phyloP scores from a whole-genome alignment of 805 yeast species.

The Monosporozyma solicola region DNA sequence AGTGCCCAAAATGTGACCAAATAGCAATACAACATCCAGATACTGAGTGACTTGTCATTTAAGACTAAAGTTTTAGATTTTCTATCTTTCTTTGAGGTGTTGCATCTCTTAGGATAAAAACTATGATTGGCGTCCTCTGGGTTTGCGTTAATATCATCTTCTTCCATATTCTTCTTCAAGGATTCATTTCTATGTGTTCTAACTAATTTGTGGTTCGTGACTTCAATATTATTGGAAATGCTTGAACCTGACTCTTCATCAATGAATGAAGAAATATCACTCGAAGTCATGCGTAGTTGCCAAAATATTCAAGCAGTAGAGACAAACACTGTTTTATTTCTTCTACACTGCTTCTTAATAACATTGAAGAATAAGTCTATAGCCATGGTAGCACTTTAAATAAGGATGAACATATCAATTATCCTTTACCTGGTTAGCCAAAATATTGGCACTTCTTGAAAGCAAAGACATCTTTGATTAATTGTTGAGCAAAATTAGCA shows the following conservation, averaged over 20 bases:
- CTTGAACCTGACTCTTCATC: background rate
- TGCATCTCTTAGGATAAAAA: background rate
- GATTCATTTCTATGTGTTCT: background rate
- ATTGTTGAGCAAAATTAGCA: background rate
- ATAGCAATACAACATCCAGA: constrained; percentile 77
- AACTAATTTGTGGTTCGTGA: background rate
- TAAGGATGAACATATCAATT: no score
- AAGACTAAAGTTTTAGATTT: background rate
- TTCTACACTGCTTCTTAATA: no score
- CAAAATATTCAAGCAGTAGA: background rate
- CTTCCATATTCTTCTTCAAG: background rate
- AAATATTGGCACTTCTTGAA: background rate
- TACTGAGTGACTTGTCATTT: background rate
- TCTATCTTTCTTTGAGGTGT: background rate
- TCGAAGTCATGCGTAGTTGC: background rate
- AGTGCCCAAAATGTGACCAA: constrained; percentile 90
- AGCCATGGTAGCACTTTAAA: no score
- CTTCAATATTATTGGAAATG: background rate
- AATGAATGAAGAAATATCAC: background rate
- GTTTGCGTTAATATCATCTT: background rate
- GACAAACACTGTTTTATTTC: background rate
- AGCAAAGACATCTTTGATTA: background rate
- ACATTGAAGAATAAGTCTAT: no score
- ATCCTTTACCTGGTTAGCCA: no score
- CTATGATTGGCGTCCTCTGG: background rate